Conservation (phyloP, 352 stramenopile genomes). For the Globisporangium barbulae region DNA sequence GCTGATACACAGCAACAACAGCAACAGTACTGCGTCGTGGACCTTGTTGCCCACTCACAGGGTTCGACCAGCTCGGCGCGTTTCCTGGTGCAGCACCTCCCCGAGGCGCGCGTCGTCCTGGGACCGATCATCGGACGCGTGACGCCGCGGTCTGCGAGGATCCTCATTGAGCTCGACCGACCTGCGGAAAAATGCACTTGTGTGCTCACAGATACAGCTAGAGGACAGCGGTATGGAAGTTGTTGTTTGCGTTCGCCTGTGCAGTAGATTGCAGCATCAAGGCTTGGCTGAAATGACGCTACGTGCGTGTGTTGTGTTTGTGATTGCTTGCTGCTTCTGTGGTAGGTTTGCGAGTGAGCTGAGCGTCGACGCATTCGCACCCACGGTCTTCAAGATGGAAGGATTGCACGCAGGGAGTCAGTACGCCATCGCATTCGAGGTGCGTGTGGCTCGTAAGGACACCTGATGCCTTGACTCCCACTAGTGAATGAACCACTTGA, state of each 20-base stretch:
- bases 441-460: constrained; percentile 8
- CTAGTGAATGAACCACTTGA: not conserved
- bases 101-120: constrained; percentile 41
- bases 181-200: constrained; percentile 33
- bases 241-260: not conserved
- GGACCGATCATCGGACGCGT: constrained; percentile 64
- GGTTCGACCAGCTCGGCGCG: constrained; percentile 28
- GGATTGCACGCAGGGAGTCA: constrained; percentile 44
- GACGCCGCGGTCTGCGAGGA: constrained; percentile 43
- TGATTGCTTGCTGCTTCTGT: not conserved
- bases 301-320: not conserved
- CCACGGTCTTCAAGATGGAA: constrained; percentile 63
- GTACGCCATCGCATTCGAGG: constrained; percentile 62
- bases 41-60: constrained; percentile 43
- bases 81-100: constrained; percentile 35
- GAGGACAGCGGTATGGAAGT: constrained; percentile 27
- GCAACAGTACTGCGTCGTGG: constrained; percentile 40
- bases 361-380: constrained; percentile 40
- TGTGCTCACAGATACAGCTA: constrained; percentile 30
- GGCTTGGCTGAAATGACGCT: not conserved
- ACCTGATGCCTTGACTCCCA: not conserved
- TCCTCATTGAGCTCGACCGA: constrained; percentile 64
- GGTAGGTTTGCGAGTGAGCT: constrained; percentile 23
- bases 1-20: not conserved
- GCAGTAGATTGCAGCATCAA: not conserved